These are phyloP conservation scores for Zalaria sp. DNA, from an alignment of 2,329 filamentous ascomycete species.

Conservation along the genomic window DNA sequence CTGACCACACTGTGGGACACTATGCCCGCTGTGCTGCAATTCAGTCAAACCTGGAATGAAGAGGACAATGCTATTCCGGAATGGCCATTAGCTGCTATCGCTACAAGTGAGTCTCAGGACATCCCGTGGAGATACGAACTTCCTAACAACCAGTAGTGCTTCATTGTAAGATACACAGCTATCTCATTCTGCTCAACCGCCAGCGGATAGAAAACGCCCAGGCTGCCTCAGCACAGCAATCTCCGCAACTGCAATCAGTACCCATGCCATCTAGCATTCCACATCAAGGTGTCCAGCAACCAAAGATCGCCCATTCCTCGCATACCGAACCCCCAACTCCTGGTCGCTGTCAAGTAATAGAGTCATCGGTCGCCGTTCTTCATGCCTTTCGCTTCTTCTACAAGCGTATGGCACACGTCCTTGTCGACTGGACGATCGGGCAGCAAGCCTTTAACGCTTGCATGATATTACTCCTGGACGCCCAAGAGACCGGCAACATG, in stretches of 20 bases:
- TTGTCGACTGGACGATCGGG: constrained; percentile 34
- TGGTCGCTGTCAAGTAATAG: constrained; percentile 16
- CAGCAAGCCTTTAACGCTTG: constrained; percentile 37
- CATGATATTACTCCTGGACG: constrained; percentile 34
- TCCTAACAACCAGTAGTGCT: constrained; percentile 19
- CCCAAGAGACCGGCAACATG: constrained; percentile 26
- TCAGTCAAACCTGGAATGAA: constrained; percentile 30
- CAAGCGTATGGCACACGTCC: constrained; percentile 24
- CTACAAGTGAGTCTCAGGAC: constrained; percentile 22
- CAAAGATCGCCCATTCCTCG: constrained; percentile 9
- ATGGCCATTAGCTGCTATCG: constrained; percentile 32
- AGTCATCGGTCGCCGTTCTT: constrained; percentile 26
- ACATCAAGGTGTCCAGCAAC: constrained; percentile 4
- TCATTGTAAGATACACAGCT: constrained; percentile 33
- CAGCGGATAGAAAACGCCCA: constrained; percentile 22
- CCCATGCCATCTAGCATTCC: not conserved
- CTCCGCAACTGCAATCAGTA: not conserved
- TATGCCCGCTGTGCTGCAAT: constrained; percentile 32
- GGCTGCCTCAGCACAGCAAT: not conserved
- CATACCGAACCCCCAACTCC: not conserved
- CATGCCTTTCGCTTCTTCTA: constrained; percentile 34
- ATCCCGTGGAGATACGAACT: too few relatives aligned
- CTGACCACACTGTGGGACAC: constrained; percentile 29
- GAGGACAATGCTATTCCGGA: constrained; percentile 25
- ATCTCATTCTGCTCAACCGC: constrained; percentile 34